Conservation (phyloP, 148 eudicot species). For the Chenopodium berlandieri region DNA sequence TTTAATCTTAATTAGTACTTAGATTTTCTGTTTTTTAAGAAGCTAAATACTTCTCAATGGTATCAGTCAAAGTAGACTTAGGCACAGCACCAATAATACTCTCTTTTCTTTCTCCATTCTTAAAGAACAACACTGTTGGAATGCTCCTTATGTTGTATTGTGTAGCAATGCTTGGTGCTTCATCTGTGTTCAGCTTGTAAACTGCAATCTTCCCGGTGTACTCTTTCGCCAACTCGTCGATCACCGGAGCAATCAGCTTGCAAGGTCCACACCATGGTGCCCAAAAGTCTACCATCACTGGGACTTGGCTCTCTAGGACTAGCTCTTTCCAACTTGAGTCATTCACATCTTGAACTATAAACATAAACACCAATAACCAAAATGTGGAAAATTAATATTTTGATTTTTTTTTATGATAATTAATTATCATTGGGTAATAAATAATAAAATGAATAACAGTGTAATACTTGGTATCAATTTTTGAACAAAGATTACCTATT, state of each 20-base stretch:
- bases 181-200: constrained; percentile 73
- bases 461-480: neutral
- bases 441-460: too few relatives aligned
- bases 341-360: constrained; percentile 43
- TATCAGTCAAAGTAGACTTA: constrained; percentile 46
- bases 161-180: constrained; percentile 50
- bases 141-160: constrained; percentile 63
- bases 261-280: constrained; percentile 87
- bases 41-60: constrained; percentile 56
- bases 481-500: too few relatives aligned
- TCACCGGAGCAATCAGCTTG: constrained; percentile 55
- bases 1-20: neutral
- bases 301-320: constrained; percentile 43
- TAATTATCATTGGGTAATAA: neutral
- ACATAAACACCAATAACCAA: constrained; percentile 1
- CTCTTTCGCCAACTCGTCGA: constrained; percentile 71
- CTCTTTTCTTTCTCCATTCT: constrained; percentile 63
- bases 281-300: constrained; percentile 74
- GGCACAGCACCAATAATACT: constrained; percentile 70
- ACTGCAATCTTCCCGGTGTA: constrained; percentile 54
- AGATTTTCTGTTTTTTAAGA: constrained; percentile 4
- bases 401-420: neutral
- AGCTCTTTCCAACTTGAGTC: constrained; percentile 47
- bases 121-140: constrained; percentile 65
- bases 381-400: neutral